Conservation (phyloP, 2,329 filamentous ascomycete genomes). For the Calonectria henricotiae region DNA sequence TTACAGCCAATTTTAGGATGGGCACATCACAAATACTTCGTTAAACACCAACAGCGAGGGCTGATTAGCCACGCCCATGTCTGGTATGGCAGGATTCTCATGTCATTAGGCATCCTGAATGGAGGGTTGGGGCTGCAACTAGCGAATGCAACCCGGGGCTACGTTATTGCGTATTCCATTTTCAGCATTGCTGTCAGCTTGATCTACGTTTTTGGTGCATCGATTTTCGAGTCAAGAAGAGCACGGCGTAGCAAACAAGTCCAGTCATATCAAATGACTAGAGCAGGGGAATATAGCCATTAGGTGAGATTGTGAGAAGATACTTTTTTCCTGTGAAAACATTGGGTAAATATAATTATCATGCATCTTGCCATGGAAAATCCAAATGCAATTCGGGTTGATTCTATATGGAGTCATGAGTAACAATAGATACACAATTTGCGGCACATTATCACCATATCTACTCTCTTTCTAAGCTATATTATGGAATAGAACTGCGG, state of each 20-base stretch:
- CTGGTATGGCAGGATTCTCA: slow-evolving; percentile 75
- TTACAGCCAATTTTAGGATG: slow-evolving; percentile 74
- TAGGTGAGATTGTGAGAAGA: no score
- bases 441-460: no score
- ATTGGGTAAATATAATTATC: no score
- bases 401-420: no score
- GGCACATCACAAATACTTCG: slow-evolving; percentile 71
- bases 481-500: no score
- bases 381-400: no score
- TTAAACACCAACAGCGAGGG: slow-evolving; percentile 65
- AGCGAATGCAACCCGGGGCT: slow-evolving; percentile 55
- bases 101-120: slow-evolving; percentile 74
- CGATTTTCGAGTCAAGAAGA: background rate
- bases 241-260: background rate
- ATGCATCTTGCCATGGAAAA: no score
- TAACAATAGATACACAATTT: no score
- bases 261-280: background rate
- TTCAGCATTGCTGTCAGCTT: background rate
- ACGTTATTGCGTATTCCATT: background rate
- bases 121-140: slow-evolving; percentile 75
- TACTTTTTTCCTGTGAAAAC: no score
- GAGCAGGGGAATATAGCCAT: background rate
- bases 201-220: background rate
- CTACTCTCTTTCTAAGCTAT: no score
- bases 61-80: slow-evolving; percentile 72